phyloP scores from a whole-genome alignment of 1,284 basidiomycete genomes.

The Mrakiaceae sp. region DNA sequence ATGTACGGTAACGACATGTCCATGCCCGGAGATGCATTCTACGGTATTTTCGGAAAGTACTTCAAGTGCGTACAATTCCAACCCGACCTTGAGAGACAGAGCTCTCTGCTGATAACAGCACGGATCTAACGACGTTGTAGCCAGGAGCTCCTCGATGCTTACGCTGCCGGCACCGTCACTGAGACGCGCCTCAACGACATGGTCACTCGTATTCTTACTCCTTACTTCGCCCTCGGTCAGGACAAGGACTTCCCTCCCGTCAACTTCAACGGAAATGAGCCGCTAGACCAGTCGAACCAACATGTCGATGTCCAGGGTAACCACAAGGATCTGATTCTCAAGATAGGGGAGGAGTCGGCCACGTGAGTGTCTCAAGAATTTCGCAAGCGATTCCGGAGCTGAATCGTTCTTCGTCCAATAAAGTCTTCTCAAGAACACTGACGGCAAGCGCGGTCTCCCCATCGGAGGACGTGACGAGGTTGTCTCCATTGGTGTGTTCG shows the following conservation, averaged over 20 bases:
- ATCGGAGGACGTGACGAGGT: conserved; percentile 16
- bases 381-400: too few relatives aligned
- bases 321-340: conserved; percentile 10
- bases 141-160: background rate
- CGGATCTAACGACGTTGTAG: too few relatives aligned
- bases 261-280: conserved; percentile 20
- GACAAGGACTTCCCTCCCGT: conserved; percentile 40
- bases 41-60: conserved; percentile 30
- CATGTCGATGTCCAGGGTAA: conserved; percentile 23
- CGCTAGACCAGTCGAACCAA: conserved; percentile 26
- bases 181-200: conserved; percentile 43
- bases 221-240: conserved; percentile 6
- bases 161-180: conserved; percentile 50
- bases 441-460: conserved; percentile 21
- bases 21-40: conserved; percentile 44
- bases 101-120: too few relatives aligned
- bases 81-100: too few relatives aligned
- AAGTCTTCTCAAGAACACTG: conserved; percentile 27
- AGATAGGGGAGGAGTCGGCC: conserved; percentile 8
- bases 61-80: background rate
- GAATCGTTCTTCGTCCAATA: background rate
- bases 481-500: conserved; percentile 29
- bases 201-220: conserved; percentile 22
- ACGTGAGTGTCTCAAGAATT: background rate
- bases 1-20: background rate